Conservation (phyloP, 352 stramenopile genomes). For the Pythium coloratum region DNA sequence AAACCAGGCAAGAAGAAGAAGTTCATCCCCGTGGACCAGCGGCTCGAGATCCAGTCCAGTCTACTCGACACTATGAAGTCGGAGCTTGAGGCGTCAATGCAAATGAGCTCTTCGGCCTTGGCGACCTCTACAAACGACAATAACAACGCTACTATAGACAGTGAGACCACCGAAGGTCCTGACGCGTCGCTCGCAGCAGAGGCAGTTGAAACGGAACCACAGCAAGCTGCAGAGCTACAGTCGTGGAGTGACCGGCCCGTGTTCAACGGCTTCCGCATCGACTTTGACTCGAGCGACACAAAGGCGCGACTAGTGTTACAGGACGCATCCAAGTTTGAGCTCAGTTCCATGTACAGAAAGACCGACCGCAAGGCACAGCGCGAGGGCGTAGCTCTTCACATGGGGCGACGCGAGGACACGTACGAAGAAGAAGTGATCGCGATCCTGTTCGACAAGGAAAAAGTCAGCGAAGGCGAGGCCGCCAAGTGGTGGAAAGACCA, state of each 20-base stretch:
- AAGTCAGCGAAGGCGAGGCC: constrained; percentile 75
- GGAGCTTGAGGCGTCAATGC: constrained; percentile 59
- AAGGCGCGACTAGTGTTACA: constrained; percentile 75
- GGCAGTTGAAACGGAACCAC: constrained; percentile 17
- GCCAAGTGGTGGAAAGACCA: constrained; percentile 72
- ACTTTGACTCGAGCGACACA: constrained; percentile 73
- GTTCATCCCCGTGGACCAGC: constrained; percentile 38
- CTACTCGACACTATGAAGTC: constrained; percentile 71
- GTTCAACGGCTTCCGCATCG: constrained; percentile 50
- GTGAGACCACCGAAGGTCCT: neutral
- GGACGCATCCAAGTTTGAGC: constrained; percentile 72
- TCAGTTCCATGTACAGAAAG: constrained; percentile 87
- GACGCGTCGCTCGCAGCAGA: constrained; percentile 13
- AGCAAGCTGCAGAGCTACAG: constrained; percentile 23
- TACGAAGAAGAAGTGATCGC: constrained; percentile 79
- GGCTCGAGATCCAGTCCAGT: constrained; percentile 60
- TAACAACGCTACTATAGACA: neutral
- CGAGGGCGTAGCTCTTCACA: constrained; percentile 73
- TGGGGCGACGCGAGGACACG: constrained; percentile 75
- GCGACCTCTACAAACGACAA: constrained; percentile 2
- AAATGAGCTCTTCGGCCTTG: neutral
- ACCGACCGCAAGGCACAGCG: constrained; percentile 73
- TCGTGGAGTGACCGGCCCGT: constrained; percentile 53
- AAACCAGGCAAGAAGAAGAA: constrained; percentile 40
- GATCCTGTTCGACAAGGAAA: constrained; percentile 85